Evolutionary conservation across 352 stramenopile genomes (phyloP).

Genomic region (Nothophytophthora sp.): DNA sequence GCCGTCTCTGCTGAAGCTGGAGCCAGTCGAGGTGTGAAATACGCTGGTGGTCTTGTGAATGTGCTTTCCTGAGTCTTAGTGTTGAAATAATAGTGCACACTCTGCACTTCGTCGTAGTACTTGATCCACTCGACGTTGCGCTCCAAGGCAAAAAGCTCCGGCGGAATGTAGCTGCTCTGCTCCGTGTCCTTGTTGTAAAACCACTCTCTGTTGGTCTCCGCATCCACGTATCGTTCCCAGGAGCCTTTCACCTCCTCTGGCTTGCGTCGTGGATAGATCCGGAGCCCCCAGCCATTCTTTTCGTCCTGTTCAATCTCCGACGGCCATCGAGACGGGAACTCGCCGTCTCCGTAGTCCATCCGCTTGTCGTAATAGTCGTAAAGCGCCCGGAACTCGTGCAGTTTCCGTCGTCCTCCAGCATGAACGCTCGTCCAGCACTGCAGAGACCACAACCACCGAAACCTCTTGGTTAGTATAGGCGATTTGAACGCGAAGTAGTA

Average conservation of each 20-base stretch:
- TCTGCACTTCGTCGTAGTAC: constrained; percentile 64
- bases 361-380: constrained; percentile 92
- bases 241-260: constrained; percentile 39
- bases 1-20: constrained; percentile 1
- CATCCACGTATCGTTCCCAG: constrained; percentile 74
- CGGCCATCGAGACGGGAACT: constrained; percentile 91
- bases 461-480: neutral
- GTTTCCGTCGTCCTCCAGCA: constrained; percentile 69
- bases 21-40: constrained; percentile 26
- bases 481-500: constrained; percentile 7
- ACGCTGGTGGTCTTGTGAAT: constrained; percentile 25
- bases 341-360: constrained; percentile 91
- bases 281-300: constrained; percentile 74
- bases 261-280: constrained; percentile 45
- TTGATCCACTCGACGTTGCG: constrained; percentile 45
- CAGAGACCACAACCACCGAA: neutral
- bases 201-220: constrained; percentile 41
- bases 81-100: constrained; percentile 66
- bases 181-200: constrained; percentile 78
- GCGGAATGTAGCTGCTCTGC: constrained; percentile 52
- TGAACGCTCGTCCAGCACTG: constrained; percentile 91
- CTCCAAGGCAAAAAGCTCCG: constrained; percentile 22
- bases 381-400: constrained; percentile 86
- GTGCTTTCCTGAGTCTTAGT: constrained; percentile 33
- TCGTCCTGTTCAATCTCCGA: constrained; percentile 91